Base-by-base conservation (phyloP, 2,329 filamentous ascomycete genomes). In the Penicillium decumbens region DNA sequence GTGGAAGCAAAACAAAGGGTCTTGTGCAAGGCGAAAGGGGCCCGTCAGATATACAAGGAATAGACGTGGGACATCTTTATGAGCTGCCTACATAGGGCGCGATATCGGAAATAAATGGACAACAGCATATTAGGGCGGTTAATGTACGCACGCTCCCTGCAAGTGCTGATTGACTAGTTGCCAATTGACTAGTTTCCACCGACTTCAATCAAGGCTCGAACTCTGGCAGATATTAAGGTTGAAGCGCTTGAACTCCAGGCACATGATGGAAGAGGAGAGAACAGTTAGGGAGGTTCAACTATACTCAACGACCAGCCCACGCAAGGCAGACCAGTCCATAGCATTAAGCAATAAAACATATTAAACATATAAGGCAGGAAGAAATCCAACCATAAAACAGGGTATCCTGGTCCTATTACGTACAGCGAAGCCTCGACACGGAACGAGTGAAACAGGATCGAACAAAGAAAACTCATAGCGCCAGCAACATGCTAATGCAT, bases 341-440 rank as follows among this genome's bases (percentile, higher is more conserved):
- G 24, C 44, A 55, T 55, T 50, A 55, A 55, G 41, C 41, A 51
- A 49, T 50, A 54, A 49, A 56, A 48, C 48, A 38, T 59, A 61
- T 60, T 56, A 55, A 53, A 59, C 57, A 60, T 53, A 40, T 55
- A 53, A 43, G n/a, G 44, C 42, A 43, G 39, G 54, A 47, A 12
- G 40, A 32, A 45, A 43, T 42, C 47, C 47, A 27, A 38, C 41
- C 44, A 49, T 43, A 47, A 58, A 53, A 57, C 49, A 56, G 58
- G 58, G 59, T 60, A 61, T 61, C 54, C 58, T 59, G 59, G 42
- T 53, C 48, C 49, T 60, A 58, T 59, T 55, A 54, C 49, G 60
- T 61, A 58, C 50, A 55, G 47, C 49, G 49, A 48, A 59, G 50
- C 53, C 42, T 53, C 47, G 51, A 45, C 45, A 50, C 44, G 43